phyloP scores from a whole-genome alignment of 805 yeast species.

The Yamadazyma akitaensis region DNA sequence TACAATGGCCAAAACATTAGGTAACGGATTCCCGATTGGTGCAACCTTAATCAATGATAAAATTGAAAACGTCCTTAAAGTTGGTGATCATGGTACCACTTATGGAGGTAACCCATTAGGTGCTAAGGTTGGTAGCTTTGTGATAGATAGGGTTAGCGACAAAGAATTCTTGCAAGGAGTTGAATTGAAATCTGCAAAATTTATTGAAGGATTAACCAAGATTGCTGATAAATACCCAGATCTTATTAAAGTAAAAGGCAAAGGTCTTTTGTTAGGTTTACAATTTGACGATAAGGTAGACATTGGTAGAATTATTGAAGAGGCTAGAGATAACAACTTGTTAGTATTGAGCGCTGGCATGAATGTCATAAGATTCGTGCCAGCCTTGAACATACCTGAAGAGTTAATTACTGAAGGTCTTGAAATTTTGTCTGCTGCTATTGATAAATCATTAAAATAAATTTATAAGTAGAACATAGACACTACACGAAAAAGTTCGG shows the following conservation, averaged over 20 bases:
- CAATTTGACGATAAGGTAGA: conserved; percentile 57
- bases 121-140: conserved; percentile 74
- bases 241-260: conserved; percentile 75
- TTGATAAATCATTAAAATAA: conserved; percentile 20
- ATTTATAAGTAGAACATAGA: background rate
- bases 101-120: conserved; percentile 97
- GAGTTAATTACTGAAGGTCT: conserved; percentile 70
- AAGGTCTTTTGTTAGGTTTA: conserved; percentile 82
- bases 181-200: conserved; percentile 52
- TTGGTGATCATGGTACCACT: conserved; percentile 98
- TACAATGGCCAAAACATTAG: conserved; percentile 93
- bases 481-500: background rate
- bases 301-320: conserved; percentile 59
- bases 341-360: conserved; percentile 89
- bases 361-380: conserved; percentile 86
- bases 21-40: conserved; percentile 95
- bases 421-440: conserved; percentile 57
- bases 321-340: conserved; percentile 76
- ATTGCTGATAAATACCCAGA: conserved; percentile 57
- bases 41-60: conserved; percentile 85
- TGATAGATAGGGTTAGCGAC: conserved; percentile 64
- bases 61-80: conserved; percentile 67
- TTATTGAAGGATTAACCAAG: conserved; percentile 47
- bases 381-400: conserved; percentile 81
- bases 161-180: conserved; percentile 61